phyloP scores from a whole-genome alignment of 768 basidiomycete genomes.

The Rossbeevera mucosa region DNA sequence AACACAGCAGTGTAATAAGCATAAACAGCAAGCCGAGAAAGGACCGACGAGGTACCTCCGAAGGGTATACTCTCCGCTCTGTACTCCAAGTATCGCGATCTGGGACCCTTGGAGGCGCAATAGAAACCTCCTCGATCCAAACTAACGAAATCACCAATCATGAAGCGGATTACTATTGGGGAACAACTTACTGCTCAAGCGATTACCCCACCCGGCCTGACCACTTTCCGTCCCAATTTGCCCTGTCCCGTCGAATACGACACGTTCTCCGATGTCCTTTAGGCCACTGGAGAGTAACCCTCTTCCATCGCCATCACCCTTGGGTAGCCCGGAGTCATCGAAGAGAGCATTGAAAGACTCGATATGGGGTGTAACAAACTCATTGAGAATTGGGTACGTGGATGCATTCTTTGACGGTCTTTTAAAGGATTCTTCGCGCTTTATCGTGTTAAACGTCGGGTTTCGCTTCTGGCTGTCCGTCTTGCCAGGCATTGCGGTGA shows the following conservation, averaged over 20 bases:
- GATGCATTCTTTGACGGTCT: conserved; percentile 66
- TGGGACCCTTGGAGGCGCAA: conserved; percentile 81
- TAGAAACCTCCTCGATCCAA: conserved; percentile 82
- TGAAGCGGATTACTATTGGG: conserved; percentile 7
- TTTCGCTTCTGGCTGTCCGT: conserved; percentile 36
- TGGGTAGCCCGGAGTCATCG: conserved; percentile 80
- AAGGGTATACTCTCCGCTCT: conserved; percentile 79
- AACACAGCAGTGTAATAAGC: conserved; percentile 6
- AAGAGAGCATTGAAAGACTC: conserved; percentile 97
- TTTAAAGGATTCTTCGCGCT: conserved; percentile 72
- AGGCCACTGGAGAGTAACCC: conserved; percentile 77
- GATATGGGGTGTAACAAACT: conserved; percentile 90
- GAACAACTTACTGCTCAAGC: conserved; percentile 67
- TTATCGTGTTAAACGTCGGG: conserved; percentile 77
- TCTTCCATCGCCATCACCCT: conserved; percentile 68
- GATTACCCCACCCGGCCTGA: conserved; percentile 68
- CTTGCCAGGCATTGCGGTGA: conserved; percentile 60
- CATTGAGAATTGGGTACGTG: conserved; percentile 78
- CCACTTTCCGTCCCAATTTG: conserved; percentile 49
- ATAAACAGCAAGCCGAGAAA: neutral
- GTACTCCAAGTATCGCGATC: conserved; percentile 72
- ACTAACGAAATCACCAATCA: conserved; percentile 46
- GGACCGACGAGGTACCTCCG: conserved; percentile 57
- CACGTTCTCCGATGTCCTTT: conserved; percentile 83
- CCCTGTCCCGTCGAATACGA: conserved; percentile 83